phyloP scores from a whole-genome alignment of 108 stramenopile species.

The Skeletonema marinoi region DNA sequence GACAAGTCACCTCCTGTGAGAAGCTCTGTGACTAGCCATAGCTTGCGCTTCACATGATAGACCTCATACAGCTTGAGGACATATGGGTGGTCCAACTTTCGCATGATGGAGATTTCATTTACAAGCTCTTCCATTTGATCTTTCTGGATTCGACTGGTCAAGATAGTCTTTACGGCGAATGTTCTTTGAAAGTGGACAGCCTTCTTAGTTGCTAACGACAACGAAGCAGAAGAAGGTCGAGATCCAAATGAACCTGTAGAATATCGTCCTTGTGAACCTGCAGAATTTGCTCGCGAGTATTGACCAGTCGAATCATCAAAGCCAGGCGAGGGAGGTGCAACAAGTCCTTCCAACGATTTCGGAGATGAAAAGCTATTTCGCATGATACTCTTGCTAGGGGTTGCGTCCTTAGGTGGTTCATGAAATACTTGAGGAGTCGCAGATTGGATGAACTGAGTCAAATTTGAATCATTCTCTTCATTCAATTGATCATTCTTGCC shows the following conservation, averaged over 20 bases:
- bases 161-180: conserved; percentile 59
- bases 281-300: not conserved
- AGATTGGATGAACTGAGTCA: conserved; percentile 18
- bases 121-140: conserved; percentile 51
- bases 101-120: conserved; percentile 61
- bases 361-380: not conserved
- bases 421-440: not conserved
- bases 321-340: not conserved
- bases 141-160: conserved; percentile 48
- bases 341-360: not conserved
- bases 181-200: conserved; percentile 52
- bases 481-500: conserved; percentile 10
- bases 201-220: conserved; percentile 13
- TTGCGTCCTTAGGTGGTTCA: not conserved
- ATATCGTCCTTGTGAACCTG: not conserved
- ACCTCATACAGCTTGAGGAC: conserved; percentile 80
- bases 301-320: not conserved
- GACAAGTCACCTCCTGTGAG: conserved; percentile 75
- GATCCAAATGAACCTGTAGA: not conserved
- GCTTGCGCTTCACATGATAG: conserved; percentile 59
- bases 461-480: conserved; percentile 17
- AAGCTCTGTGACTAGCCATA: conserved; percentile 79
- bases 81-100: conserved; percentile 75
- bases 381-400: not conserved
- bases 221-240: not conserved